A percentile compares a stretch with the other conserved stretches of the same genome.
phyloP scores from a whole-genome alignment of 805 yeast species.

The Saturnispora gosingensis region DNA sequence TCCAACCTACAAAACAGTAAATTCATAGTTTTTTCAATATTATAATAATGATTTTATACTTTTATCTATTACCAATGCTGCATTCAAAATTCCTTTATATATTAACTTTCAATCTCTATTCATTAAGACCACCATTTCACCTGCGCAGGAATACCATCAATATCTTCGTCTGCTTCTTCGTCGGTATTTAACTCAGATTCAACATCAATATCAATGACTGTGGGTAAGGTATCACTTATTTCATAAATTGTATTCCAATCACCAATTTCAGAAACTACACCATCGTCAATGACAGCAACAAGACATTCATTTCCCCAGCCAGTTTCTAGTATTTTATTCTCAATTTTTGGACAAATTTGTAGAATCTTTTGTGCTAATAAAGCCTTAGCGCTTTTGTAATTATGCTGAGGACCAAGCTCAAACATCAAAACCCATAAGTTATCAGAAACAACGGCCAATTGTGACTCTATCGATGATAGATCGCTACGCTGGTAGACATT shows the following conservation, averaged over 20 bases:
- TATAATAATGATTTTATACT: neutral
- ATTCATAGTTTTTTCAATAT: neutral
- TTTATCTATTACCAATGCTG: neutral
- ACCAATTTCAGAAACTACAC: conserved; percentile 24
- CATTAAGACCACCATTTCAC: conserved; percentile 1
- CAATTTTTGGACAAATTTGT: conserved; percentile 30
- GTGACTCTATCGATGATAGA: conserved; percentile 3
- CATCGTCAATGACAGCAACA: conserved; percentile 32
- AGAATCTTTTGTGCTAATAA: conserved; percentile 33
- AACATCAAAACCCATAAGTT: conserved; percentile 10
- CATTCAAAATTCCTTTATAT: neutral
- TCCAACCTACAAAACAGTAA: conserved; percentile 2
- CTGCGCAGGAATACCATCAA: neutral
- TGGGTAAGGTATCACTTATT: neutral
- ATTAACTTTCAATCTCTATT: neutral
- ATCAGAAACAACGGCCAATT: conserved; percentile 5
- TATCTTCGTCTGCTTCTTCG: neutral
- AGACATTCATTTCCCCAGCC: conserved; percentile 43
- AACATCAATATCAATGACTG: conserved; percentile 4
- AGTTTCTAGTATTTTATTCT: conserved; percentile 27
- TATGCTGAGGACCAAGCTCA: conserved; percentile 10
- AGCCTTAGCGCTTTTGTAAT: conserved; percentile 1
- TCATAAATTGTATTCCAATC: conserved; percentile 1
- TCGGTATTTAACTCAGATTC: neutral
- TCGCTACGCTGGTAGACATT: neutral